A percentile compares a stretch with the other conserved stretches of the same genome.
phyloP scores from a whole-genome alignment of 2,329 filamentous ascomycete species.

The Ceratocystis variospora region DNA sequence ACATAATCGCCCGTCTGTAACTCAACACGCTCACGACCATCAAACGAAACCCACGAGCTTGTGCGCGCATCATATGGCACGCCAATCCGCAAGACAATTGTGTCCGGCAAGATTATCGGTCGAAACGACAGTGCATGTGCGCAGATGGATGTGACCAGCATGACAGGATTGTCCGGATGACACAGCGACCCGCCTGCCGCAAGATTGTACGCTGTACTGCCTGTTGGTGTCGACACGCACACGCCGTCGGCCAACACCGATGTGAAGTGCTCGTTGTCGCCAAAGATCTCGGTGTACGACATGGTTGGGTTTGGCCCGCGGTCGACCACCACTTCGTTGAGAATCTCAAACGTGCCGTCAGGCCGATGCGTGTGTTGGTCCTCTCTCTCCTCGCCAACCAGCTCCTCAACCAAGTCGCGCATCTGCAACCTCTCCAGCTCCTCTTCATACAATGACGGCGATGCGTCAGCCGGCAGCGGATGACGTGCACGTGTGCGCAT shows the following conservation, averaged over 20 bases:
- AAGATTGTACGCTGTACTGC: constrained; percentile 89
- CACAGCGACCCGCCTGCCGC: constrained; percentile 90
- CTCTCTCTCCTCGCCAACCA: constrained; percentile 74
- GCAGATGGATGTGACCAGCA: constrained; percentile 86
- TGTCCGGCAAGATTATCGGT: constrained; percentile 92
- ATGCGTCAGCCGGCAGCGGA: constrained; percentile 17
- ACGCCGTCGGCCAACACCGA: constrained; percentile 86
- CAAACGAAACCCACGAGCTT: constrained; percentile 93
- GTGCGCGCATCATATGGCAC: constrained; percentile 90
- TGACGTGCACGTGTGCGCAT: constrained; percentile 56
- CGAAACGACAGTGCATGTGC: constrained; percentile 90
- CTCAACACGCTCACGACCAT: constrained; percentile 79
- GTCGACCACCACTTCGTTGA: constrained; percentile 96
- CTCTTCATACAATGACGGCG: constrained; percentile 24
- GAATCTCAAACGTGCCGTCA: constrained; percentile 72
- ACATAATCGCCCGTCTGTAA: constrained; percentile 68
- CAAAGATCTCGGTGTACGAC: constrained; percentile 83
- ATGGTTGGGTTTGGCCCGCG: constrained; percentile 88
- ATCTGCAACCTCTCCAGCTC: constrained; percentile 29
- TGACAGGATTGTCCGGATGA: constrained; percentile 92
- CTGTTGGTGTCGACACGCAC: constrained; percentile 86
- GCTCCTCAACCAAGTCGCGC: constrained; percentile 71
- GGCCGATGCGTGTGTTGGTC: constrained; percentile 75
- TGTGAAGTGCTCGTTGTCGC: constrained; percentile 89
- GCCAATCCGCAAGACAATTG: constrained; percentile 80